Evolutionary conservation across 2,329 filamentous ascomycete genomes (phyloP), one percentile per base, ranked within the genome.

Genomic region (Amesomyces nigricolor): DNA sequence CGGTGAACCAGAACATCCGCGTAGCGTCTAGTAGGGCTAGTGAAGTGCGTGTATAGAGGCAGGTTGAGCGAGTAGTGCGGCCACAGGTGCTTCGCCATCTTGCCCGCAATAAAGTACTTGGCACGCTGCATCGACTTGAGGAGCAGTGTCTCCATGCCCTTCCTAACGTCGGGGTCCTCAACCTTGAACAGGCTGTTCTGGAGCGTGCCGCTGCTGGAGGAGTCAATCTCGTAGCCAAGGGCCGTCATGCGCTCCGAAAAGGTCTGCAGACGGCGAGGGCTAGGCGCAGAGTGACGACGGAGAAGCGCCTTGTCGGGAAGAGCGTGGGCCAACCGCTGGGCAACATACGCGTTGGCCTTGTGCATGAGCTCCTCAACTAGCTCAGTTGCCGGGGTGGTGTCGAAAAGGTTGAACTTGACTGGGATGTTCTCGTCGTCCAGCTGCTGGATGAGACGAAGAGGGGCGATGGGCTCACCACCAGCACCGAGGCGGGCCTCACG

Each of bases 391-490:
- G 86, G 79, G 11, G 89, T 90, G 30, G 89, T 92, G 70, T 96
- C 87, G 67, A 97, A 99, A 61, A 99, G 88, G 74, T 97, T 99
- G 70, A 90, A 84, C 74, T 96, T 91, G 40, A 97, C 91, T 2
- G 92, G 94, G 51, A 96, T 90, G 71, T 97, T 97, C 78, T 99
- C 94, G 64, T 99, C 94, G 64, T 99, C 94, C 40, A 97, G 80
- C 73, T 96, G 91, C 72, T 96, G 91, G 59, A 97, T 78, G 46
- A 99, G 80, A 55, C 94, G 88, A 51, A 99, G 82, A 40, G 92
- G 86, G 35, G 91, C 88, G 64, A 96, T 88, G 11, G 88, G 84
- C 61, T 88, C 83, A 43, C 84, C 84, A 37, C 88, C 87, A 51
- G 91, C 86, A 54, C 88, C 89, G 57, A 96, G 87, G 57, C 94